These are phyloP conservation scores for Chamaenerion angustifolium DNA, from an alignment of 345 rosid genomes.

Conservation along the genomic window DNA sequence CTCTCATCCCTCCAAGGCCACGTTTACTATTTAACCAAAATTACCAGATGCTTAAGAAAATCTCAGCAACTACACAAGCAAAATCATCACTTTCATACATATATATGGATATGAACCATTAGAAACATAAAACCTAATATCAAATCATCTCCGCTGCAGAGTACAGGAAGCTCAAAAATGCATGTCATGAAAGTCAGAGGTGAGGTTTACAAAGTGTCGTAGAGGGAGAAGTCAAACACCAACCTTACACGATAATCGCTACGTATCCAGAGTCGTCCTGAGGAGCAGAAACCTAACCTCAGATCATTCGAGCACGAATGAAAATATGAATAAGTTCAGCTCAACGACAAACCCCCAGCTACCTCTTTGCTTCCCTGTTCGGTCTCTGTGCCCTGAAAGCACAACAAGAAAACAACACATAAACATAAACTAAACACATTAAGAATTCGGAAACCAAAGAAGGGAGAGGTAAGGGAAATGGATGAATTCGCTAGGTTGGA, in stretches of 20 bases:
- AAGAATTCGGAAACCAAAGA: constrained; percentile 5
- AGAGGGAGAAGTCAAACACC: neutral
- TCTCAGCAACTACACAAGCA: no score
- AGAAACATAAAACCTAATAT: neutral
- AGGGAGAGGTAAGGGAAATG: neutral
- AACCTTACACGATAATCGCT: neutral
- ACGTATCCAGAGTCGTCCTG: neutral
- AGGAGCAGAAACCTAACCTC: constrained; percentile 14
- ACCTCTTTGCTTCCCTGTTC: neutral
- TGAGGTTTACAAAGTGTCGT: neutral
- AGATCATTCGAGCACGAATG: constrained; percentile 20
- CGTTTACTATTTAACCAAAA: no score
- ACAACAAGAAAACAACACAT: constrained; percentile 3
- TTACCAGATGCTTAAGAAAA: no score
- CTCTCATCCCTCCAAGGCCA: no score
- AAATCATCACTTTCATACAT: neutral
- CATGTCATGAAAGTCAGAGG: neutral
- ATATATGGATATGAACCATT: neutral
- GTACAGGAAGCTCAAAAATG: neutral
- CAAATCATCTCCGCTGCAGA: neutral
- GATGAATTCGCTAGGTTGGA: neutral
- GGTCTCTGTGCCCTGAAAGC: constrained; percentile 16
- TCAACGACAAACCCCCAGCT: constrained; percentile 7
- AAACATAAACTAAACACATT: neutral
- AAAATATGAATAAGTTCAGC: constrained; percentile 13